These are phyloP conservation scores for Myochromella boudieri DNA, from an alignment of 768 basidiomycete species.

Conservation along the genomic window DNA sequence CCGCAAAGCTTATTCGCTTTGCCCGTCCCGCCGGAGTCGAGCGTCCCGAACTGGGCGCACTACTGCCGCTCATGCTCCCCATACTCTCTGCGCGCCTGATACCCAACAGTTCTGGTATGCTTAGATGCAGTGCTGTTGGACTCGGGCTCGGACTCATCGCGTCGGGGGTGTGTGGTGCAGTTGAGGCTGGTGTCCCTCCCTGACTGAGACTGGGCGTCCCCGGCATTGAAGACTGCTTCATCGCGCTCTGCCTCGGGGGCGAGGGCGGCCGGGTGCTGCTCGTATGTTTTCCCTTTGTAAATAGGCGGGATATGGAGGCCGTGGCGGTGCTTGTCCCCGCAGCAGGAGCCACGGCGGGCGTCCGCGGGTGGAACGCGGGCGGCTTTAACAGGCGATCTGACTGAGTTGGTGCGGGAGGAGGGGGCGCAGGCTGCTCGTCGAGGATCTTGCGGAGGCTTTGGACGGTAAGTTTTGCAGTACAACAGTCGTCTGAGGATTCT, in stretches of 20 bases:
- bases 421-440: slow-evolving; percentile 45
- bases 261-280: slow-evolving; percentile 64
- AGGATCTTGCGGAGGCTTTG: slow-evolving; percentile 71
- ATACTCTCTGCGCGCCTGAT: no score
- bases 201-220: slow-evolving; percentile 21
- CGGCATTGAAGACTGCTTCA: slow-evolving; percentile 30
- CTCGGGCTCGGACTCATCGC: slow-evolving; percentile 24
- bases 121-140: no score
- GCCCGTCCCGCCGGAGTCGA: no score
- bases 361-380: slow-evolving; percentile 43
- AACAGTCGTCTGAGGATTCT: slow-evolving; percentile 52
- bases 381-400: slow-evolving; percentile 18
- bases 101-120: no score
- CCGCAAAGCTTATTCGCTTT: slow-evolving; percentile 78
- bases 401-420: slow-evolving; percentile 11
- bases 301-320: slow-evolving; percentile 75
- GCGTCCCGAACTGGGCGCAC: slow-evolving; percentile 45
- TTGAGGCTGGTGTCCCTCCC: slow-evolving; percentile 5
- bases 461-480: slow-evolving; percentile 62
- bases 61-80: slow-evolving; percentile 24
- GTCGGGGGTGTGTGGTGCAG: slow-evolving; percentile 26
- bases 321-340: slow-evolving; percentile 73
- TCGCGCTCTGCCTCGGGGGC: slow-evolving; percentile 49
- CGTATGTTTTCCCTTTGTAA: slow-evolving; percentile 57
- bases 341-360: slow-evolving; percentile 51